Base-by-base conservation (phyloP, 441 rosid species). In the Brassica hybrid region DNA sequence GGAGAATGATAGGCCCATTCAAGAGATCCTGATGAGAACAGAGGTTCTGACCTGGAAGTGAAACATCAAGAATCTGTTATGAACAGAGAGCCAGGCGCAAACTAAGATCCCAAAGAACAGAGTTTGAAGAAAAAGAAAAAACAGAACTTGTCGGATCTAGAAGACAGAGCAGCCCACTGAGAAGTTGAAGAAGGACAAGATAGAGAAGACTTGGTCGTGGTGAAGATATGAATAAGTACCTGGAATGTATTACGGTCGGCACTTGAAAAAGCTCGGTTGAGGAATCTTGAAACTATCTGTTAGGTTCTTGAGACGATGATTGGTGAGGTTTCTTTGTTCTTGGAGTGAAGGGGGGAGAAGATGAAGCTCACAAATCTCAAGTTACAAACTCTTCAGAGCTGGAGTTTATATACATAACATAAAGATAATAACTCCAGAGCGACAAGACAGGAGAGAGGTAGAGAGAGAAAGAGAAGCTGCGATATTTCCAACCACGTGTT, bases 1-100 rank as follows among this genome's bases (percentile, higher is more conserved):
- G 3, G 95, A 83, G 71, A 83, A 80, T 36, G 76, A 65, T 68
- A 87, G 68, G 34, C 97, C 95, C 95, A 89, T 92, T 81, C 81
- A 65, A 12, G 48, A 65, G 64, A 78, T 45, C 50, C 72, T 18
- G 65, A 70, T 13, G 25, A 5, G 14, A 63, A 77, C 71, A 32
- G 23, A 69, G 67, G 6, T 71, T 58, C 43, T 67, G 23, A 67
- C 78, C 75, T 69, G 79, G 72, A 69, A 65, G 43, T 32, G 4
- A 74, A 69, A 64, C 71, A 73, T 67, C 17, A 68, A 23, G 16
- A 63, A 19, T 21, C 25, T 69, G 57, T 69, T 69, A 62, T 36
- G 61, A n/a, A n/a, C n/a, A n/a, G n/a, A n/a, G n/a, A n/a, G n/a
- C n/a, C n/a, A n/a, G n/a, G n/a, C n/a, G n/a, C n/a, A n/a, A n/a